Base-by-base conservation (phyloP, 2,329 filamentous ascomycete species). In the Pseudocercospora macadamiae region DNA sequence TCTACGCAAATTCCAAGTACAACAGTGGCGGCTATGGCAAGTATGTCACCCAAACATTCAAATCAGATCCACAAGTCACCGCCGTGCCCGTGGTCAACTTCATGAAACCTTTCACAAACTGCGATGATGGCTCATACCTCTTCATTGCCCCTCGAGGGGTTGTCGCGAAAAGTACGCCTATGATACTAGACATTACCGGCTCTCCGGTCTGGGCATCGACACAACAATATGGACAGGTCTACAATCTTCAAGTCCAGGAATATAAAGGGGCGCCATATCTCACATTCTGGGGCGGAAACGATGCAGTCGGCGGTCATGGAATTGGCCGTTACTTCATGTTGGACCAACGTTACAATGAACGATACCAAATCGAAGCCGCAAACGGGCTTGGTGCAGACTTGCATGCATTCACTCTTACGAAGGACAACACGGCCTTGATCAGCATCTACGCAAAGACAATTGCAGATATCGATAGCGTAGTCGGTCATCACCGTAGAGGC, bases 271-370 rank as follows among this genome's bases (percentile, higher is more conserved):
- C 79, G 58, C 65, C 71, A 7, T 81, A 80, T 67, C 65, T 82
- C 51, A 80, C 78, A 0, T 82, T 81, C 62, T 82, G 79, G 79
- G 73, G 76, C n/a, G 80, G 80, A 9, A 68, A 78, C 14, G 75
- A 79, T 62, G 73, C 77, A 28, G 75, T 77, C n/a, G 74, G 74
- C 2, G 80, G 79, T 2, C 77, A 81, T 64, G 79, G 80, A 2
- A 73, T 76, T 37, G 80, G 80, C 14, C 69, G 70, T 54, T 78
- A 79, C 60, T 76, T 79, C 57, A 79, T 83, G 79, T 59, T 67
- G 18, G 66, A 69, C 55, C 60, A 68, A 53, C 59, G 65, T 28
- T 66, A 69, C 28, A 59, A 54, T 44, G 55, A 77, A 34, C 68
- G 76, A 59, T 73, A 68, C 4, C 74, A 72, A 28, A 69, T 80